A percentile compares a stretch with the other conserved stretches of the same genome.
These are phyloP conservation scores for Kluyveromyces siamensis DNA, from an alignment of 805 yeast species.

Conservation along the genomic window DNA sequence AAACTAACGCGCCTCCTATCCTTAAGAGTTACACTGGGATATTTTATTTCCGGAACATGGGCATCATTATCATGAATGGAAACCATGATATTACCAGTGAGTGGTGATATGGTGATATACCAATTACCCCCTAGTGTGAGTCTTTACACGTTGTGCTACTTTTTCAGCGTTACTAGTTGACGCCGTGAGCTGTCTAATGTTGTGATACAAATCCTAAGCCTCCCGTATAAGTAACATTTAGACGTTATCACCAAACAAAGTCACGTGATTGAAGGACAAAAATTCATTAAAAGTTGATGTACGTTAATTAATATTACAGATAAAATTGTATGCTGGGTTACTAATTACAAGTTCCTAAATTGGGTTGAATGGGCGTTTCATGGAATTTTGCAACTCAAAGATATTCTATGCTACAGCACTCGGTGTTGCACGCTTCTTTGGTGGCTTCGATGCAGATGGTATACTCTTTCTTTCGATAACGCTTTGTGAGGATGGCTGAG, in stretches of 20 bases:
- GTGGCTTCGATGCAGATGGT: background rate
- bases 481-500: background rate
- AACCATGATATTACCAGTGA: background rate
- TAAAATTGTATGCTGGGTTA: background rate
- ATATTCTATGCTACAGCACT: background rate
- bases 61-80: background rate
- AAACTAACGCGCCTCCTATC: conserved; percentile 1
- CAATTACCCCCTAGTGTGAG: background rate
- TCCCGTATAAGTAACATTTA: background rate
- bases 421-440: background rate
- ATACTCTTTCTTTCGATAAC: background rate
- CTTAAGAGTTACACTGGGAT: conserved; percentile 1
- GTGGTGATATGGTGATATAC: background rate
- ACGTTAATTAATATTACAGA: conserved; percentile 1
- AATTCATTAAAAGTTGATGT: background rate
- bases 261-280: background rate
- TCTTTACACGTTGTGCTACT: background rate
- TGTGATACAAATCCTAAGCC: background rate
- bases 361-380: background rate
- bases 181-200: background rate
- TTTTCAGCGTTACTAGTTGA: background rate
- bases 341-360: conserved; percentile 1
- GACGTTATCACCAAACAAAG: background rate
- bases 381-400: background rate
- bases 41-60: background rate